Base-by-base conservation (phyloP, 148 eudicot genomes). In the Fagopyrum esculentum region DNA sequence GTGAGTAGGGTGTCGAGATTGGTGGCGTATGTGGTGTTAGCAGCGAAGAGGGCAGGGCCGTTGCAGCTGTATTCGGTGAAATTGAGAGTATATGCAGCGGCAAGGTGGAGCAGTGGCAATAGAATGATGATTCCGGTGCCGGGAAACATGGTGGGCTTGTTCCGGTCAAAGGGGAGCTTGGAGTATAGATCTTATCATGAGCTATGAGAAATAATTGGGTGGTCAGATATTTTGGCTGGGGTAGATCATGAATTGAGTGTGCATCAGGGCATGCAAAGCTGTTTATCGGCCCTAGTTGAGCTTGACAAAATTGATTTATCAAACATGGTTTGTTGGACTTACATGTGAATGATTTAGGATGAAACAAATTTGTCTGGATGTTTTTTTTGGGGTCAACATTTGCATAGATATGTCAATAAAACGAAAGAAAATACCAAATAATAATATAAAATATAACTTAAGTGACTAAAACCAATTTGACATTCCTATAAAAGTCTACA, bases 1-100 rank as follows among this genome's bases (percentile, higher is more conserved):
- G 16, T 16, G 54, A 81, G 69, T 26, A 74, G 52, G 51, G 71
- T 16, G 12, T 78, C 45, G 30, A 76, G 77, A 13, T 77, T 74
- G 6, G 45, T 3, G 69, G 49, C 52, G 50, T 75, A 45, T n/a
- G 47, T 46, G 70, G 49, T 16, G 61, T 75, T 75, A 12, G 48
- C 7, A 35, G 69, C 26, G 15, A 55, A 74, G 29, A 52, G 63
- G 6, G 4, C 3, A 63, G 45, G 12, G 40, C 43, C 80, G 54
- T 19, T 4, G 74, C 57, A 46, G 55, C 45, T 50, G 45, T 13
- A 4, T 66, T 66, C 46, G 3, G 71, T 66, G 71, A 35, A 66
- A 4, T 66, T 66, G 46, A 66, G 9, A 17, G 46, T 2, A 3
- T 0, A 0, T 4, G 19, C 71, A 19, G 71, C 71, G 46, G 71